phyloP scores from a whole-genome alignment of 2,329 filamentous ascomycete species.

The Botrytis cinerea region DNA sequence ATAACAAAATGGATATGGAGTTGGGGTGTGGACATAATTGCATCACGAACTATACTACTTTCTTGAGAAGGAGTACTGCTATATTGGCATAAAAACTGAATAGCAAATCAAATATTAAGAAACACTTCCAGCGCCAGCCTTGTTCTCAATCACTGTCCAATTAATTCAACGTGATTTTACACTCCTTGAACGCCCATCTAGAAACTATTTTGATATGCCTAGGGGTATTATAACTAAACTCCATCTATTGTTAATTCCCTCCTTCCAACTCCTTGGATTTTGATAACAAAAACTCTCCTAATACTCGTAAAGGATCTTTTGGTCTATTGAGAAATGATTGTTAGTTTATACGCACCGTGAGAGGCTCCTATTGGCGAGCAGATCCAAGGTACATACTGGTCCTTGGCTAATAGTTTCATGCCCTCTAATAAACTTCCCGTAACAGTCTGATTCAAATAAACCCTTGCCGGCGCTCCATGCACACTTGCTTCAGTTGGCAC shows the following conservation, averaged over 20 bases:
- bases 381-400: constrained; percentile 58
- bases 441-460: constrained; percentile 72
- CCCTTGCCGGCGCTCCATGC: constrained; percentile 68
- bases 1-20: constrained; percentile 34
- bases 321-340: constrained; percentile 50
- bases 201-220: constrained; percentile 9
- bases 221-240: constrained; percentile 8
- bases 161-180: background rate
- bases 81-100: constrained; percentile 37
- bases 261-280: constrained; percentile 65
- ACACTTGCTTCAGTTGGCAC: constrained; percentile 61
- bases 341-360: background rate
- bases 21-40: constrained; percentile 39
- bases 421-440: constrained; percentile 69
- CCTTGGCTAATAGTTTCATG: constrained; percentile 71
- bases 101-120: constrained; percentile 38
- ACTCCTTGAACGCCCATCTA: constrained; percentile 15
- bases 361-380: background rate
- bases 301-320: constrained; percentile 64
- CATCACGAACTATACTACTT: constrained; percentile 18
- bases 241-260: constrained; percentile 13
- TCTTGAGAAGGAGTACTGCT: constrained; percentile 28
- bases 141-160: constrained; percentile 15
- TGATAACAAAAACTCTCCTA: constrained; percentile 71
- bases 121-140: constrained; percentile 30